These are phyloP conservation scores for Diaporthe sp. DNA, from an alignment of 2,329 filamentous ascomycete species.

Conservation along the genomic window DNA sequence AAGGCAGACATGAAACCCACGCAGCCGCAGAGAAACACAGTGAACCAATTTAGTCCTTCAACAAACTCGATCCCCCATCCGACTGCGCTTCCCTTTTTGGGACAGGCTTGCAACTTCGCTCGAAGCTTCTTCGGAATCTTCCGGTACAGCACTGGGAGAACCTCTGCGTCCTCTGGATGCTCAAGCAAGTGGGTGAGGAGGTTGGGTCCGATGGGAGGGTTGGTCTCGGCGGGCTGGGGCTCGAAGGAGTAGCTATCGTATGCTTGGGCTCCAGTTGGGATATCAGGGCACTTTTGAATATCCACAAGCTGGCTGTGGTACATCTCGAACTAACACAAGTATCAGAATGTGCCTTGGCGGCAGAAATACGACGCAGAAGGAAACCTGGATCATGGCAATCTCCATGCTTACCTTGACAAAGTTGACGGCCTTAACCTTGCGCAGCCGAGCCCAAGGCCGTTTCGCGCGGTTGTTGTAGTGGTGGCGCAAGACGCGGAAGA, in stretches of 20 bases:
- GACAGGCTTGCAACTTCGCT: constrained; percentile 45
- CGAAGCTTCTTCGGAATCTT: constrained; percentile 48
- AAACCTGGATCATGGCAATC: not conserved
- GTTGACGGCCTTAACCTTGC: constrained; percentile 7
- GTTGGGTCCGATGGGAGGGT: constrained; percentile 48
- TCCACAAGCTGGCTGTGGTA: constrained; percentile 32
- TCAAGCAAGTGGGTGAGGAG: constrained; percentile 47
- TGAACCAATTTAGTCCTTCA: constrained; percentile 46
- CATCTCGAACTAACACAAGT: constrained; percentile 3
- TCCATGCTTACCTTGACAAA: constrained; percentile 32
- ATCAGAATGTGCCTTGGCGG: not conserved
- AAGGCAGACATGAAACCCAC: constrained; percentile 43
- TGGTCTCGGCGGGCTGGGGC: constrained; percentile 45
- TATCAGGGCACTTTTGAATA: constrained; percentile 11
- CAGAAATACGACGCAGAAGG: not conserved
- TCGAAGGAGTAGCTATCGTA: constrained; percentile 46
- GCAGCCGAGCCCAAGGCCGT: constrained; percentile 39
- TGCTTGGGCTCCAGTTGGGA: constrained; percentile 25
- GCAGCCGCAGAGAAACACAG: constrained; percentile 44
- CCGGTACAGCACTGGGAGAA: constrained; percentile 43
- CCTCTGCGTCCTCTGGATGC: constrained; percentile 47
- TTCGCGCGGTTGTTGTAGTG: constrained; percentile 39
- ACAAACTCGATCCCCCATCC: constrained; percentile 49
- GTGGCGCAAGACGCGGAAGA: constrained; percentile 43
- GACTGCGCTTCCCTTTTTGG: constrained; percentile 44